Evolutionary conservation across 257 asterid species (phyloP), one percentile per base, ranked within the genome.

Genomic region (Solanum virginianum): DNA sequence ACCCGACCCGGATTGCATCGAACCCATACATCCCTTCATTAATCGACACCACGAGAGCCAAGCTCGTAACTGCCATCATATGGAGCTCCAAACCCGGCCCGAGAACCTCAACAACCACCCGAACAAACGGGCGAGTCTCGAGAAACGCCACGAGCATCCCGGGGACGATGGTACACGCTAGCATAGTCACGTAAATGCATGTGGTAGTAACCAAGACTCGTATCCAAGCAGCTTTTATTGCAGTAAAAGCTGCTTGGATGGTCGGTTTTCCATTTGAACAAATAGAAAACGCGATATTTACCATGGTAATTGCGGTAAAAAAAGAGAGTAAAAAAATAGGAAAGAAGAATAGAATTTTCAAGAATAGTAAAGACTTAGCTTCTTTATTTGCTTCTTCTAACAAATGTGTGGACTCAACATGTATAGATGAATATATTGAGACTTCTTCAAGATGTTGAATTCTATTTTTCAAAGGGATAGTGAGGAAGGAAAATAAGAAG

Each of bases 81-180:
- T 77, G 82, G 26, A 77, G 82, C 82, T 77, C 82, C 63, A 77
- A 51, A 26, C 63, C 82, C 82, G 82, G 16, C 24, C 82, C 82
- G 6, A 77, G 5, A 26, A 14, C 47, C 63, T 9, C 63, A 12
- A 77, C 4, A 24, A 77, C 63, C 0, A 51, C 63, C 45, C 17
- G 82, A 51, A 51, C 7, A 51, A 49, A 15, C 24, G 47, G 82
- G 63, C 12, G 14, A 6, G 47, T 26, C 26, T 51, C 24, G 63
- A 77, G 36, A 26, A 51, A 8, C 1, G 1, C 62, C 2, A 26
- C 7, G 16, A 77, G 2, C 45, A 26, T 77, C 47, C 63, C 63
- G 6, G 63, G 82, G 0, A 8, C 9, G 1, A 77, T 1, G 13
- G 7, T 5, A 26, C 82, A 77, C 9, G 63, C 47, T 5, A 51